Evolutionary conservation across 345 rosid species (phyloP).

Genomic region (Populus davidiana): DNA sequence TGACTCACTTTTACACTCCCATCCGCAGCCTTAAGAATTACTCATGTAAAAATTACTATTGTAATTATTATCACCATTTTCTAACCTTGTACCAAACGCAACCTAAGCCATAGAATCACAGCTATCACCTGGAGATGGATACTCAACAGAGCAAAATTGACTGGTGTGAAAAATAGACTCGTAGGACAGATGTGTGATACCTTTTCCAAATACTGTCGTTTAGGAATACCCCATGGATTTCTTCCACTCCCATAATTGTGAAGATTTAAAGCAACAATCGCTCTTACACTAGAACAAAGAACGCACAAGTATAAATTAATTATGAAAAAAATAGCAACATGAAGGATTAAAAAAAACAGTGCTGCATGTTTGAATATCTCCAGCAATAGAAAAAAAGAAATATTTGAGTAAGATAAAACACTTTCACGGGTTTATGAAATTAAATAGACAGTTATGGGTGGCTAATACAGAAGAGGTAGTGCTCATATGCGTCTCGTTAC

Average conservation of each 20-base stretch:
- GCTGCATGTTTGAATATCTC: not conserved
- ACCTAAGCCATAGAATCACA: not conserved
- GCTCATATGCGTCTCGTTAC: not conserved
- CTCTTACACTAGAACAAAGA: conserved; percentile 62
- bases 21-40: not conserved
- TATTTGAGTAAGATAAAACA: not conserved
- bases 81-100: not conserved
- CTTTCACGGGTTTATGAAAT: not conserved
- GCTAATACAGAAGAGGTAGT: not conserved
- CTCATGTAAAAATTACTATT: not conserved
- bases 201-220: conserved; percentile 80
- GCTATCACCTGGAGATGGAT: not conserved
- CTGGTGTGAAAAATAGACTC: not conserved
- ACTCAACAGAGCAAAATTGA: not conserved
- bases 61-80: not conserved
- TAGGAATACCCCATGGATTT: conserved; percentile 89
- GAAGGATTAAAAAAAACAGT: not conserved
- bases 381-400: not conserved
- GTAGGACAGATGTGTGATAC: conserved; percentile 29
- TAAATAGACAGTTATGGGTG: not conserved
- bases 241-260: conserved; percentile 93
- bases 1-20: not conserved
- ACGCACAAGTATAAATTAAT: not conserved
- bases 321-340: not conserved
- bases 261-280: conserved; percentile 88